Evolutionary conservation across 257 asterid genomes (phyloP), one percentile per base, ranked within the genome.

Genomic region (Solanum rostratum): DNA sequence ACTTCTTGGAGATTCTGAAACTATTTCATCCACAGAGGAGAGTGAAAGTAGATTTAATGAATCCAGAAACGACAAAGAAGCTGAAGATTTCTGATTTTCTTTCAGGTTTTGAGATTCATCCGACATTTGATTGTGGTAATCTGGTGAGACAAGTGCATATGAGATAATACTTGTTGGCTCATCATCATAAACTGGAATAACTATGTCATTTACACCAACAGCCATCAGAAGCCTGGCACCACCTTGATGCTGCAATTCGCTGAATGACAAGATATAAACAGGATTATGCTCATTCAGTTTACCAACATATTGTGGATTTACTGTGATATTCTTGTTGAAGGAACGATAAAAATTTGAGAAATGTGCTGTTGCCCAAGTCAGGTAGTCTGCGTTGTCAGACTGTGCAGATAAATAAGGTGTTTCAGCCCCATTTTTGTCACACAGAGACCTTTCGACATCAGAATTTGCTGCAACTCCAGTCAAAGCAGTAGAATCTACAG

Each of bases 141-240:
- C 95, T 57, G 90, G 90, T 18, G 96, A 93, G 85, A 89, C 90
- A 27, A 96, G 97, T 19, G 97, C 96, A 84, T 91, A 91, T 11
- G 99, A 85, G 88, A 96, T 95, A 60, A 94, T 87, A 87, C 98
- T 95, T 7, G 99, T 96, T 10, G 98, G 99, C 89, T 96, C 99
- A 85, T 96, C 97, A 85, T 96, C 99, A 83, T 90, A 93, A 62
- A 96, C 97, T 1, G 98, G 95, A 83, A 96, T 22, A 74, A 95
- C 95, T 70, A 90, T 92, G 86, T 92, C 98, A 60, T 90, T 94
- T 66, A 89, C 87, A 84, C 98, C 98, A 24, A 88, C 89, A 39
- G 96, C 91, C 63, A 92, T 88, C 88, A 93, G 94, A 90, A 92
- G 87, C 84, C 93, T 85, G 84, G 93, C 93, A 63, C 98, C 98